Evolutionary conservation across 768 basidiomycete species (phyloP).

Genomic region (Hebeloma cylindrosporum): DNA sequence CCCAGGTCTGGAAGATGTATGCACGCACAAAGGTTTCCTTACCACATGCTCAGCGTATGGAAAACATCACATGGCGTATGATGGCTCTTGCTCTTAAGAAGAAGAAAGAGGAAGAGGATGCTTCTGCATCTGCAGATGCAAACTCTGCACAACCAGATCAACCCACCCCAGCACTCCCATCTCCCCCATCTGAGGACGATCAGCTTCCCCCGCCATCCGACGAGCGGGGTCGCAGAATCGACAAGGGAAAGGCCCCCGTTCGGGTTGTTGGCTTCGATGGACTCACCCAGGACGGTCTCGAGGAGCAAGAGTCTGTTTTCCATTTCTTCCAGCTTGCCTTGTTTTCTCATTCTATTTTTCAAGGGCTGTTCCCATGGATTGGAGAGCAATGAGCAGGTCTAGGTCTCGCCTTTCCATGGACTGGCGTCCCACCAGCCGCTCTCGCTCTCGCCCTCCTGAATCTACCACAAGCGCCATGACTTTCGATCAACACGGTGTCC

Average conservation of each 20-base stretch:
- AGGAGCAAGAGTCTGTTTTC: slow-evolving; percentile 71
- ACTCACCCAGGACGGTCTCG: slow-evolving; percentile 63
- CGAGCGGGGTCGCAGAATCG: slow-evolving; percentile 70
- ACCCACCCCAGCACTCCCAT: not conserved
- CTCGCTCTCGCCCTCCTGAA: slow-evolving; percentile 74
- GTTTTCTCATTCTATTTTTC: slow-evolving; percentile 24
- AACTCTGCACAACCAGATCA: slow-evolving; percentile 6
- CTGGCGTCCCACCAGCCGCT: slow-evolving; percentile 79
- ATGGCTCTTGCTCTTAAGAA: slow-evolving; percentile 94
- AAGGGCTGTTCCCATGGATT: slow-evolving; percentile 83
- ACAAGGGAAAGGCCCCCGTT: slow-evolving; percentile 79
- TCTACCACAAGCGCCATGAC: slow-evolving; percentile 44
- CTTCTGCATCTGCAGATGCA: slow-evolving; percentile 18
- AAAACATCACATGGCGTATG: slow-evolving; percentile 98
- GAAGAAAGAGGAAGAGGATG: slow-evolving; percentile 74
- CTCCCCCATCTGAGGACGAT: slow-evolving; percentile 1
- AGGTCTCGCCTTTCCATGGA: slow-evolving; percentile 91
- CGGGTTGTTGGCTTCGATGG: slow-evolving; percentile 83
- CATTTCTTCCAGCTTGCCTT: slow-evolving; percentile 9
- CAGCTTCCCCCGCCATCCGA: slow-evolving; percentile 30
- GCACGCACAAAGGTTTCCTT: slow-evolving; percentile 85
- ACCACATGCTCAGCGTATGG: slow-evolving; percentile 94
- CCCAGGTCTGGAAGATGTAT: slow-evolving; percentile 98
- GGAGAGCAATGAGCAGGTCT: slow-evolving; percentile 89
- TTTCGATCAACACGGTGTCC: slow-evolving; percentile 46